These are phyloP conservation scores for Urtica urens DNA, from an alignment of 306 rosid species.

Conservation along the genomic window DNA sequence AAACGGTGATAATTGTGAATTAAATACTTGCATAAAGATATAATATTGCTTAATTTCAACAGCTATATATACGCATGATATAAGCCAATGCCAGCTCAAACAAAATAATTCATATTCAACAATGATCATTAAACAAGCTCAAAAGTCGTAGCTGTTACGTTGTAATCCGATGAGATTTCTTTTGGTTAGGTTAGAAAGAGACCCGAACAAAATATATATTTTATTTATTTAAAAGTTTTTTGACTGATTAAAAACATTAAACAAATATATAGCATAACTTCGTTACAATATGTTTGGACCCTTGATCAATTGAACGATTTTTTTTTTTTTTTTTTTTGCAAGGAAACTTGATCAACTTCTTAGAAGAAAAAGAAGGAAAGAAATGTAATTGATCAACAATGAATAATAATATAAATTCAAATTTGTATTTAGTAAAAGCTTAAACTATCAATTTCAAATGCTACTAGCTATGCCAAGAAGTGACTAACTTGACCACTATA, in stretches of 20 bases:
- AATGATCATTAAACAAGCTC: background rate
- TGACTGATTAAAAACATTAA: background rate
- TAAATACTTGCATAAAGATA: background rate
- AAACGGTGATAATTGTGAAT: background rate
- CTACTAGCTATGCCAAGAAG: too few relatives aligned
- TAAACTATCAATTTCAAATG: too few relatives aligned
- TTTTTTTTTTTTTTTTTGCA: too few relatives aligned
- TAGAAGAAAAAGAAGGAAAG: too few relatives aligned
- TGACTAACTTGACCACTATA: too few relatives aligned
- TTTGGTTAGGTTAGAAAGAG: background rate
- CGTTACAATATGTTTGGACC: too few relatives aligned
- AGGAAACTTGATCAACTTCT: too few relatives aligned
- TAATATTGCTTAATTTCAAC: background rate
- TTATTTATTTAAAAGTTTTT: background rate
- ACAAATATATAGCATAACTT: too few relatives aligned
- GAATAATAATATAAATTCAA: too few relatives aligned
- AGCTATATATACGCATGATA: background rate
- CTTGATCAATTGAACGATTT: too few relatives aligned
- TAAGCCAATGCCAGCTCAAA: background rate
- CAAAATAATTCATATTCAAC: background rate
- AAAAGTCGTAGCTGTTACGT: constrained; percentile 3
- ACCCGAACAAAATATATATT: background rate
- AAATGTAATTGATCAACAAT: too few relatives aligned
- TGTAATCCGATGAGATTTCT: background rate
- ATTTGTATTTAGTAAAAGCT: too few relatives aligned